Conservation (phyloP, 768 basidiomycete species). For the Boletellus sp. region DNA sequence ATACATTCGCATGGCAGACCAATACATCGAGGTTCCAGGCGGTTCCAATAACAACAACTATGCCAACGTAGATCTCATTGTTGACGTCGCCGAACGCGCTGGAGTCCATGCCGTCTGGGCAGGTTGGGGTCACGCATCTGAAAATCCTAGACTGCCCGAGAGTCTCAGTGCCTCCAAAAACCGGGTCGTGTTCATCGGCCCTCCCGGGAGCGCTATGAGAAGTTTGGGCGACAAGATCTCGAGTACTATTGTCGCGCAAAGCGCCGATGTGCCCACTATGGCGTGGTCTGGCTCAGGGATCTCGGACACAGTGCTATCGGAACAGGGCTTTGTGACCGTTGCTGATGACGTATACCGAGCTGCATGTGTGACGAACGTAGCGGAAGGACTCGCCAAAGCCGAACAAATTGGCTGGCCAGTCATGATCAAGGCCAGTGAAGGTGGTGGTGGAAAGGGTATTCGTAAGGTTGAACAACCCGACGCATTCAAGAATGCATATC, state of each 20-base stretch:
- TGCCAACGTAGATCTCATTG: slow-evolving; percentile 98
- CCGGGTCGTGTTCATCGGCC: slow-evolving; percentile 99
- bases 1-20: slow-evolving; percentile 99
- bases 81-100: slow-evolving; percentile 94
- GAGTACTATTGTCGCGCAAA: slow-evolving; percentile 97
- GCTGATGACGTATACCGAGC: slow-evolving; percentile 82
- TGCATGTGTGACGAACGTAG: slow-evolving; percentile 86
- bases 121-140: slow-evolving; percentile 99
- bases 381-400: slow-evolving; percentile 80
- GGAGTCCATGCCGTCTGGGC: slow-evolving; percentile 99
- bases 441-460: slow-evolving; percentile 99
- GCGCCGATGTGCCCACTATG: slow-evolving; percentile 96
- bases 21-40: slow-evolving; percentile 97
- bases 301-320: slow-evolving; percentile 76
- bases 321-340: slow-evolving; percentile 91
- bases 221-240: slow-evolving; percentile 99
- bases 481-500: slow-evolving; percentile 89
- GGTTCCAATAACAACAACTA: slow-evolving; percentile 99
- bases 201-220: slow-evolving; percentile 97
- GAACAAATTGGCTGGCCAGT: slow-evolving; percentile 93
- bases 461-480: slow-evolving; percentile 86
- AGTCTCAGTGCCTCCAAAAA: slow-evolving; percentile 86
- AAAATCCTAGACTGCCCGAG: slow-evolving; percentile 96
- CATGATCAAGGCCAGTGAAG: slow-evolving; percentile 99
- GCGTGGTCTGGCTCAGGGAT: slow-evolving; percentile 98